A percentile compares a stretch with the other conserved stretches of the same genome.
These are phyloP conservation scores for Dioszegia aurantiaca DNA, from an alignment of 768 basidiomycete genomes.

Conservation along the genomic window DNA sequence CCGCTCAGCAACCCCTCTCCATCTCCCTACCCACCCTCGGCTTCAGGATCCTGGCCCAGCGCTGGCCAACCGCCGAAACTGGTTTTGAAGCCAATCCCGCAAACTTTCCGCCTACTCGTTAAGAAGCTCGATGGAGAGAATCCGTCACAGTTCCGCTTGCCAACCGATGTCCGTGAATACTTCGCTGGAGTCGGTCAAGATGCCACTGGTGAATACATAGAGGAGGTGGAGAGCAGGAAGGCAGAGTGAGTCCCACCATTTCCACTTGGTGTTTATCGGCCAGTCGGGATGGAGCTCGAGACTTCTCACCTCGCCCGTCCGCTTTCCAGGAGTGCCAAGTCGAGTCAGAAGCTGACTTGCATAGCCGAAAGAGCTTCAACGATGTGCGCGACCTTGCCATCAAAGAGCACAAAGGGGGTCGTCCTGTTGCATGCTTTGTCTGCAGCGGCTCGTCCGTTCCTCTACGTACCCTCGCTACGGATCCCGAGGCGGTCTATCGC, in stretches of 20 bases:
- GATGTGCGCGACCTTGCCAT: slow-evolving; percentile 89
- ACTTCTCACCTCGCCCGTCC: too few species aligned
- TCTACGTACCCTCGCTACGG: slow-evolving; percentile 56
- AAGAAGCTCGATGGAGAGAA: slow-evolving; percentile 66
- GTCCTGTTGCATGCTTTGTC: slow-evolving; percentile 81
- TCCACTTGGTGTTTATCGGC: slow-evolving; percentile 13
- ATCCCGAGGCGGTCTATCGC: slow-evolving; percentile 43
- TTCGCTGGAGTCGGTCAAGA: slow-evolving; percentile 84
- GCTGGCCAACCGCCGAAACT: slow-evolving; percentile 48
- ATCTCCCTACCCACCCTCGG: too few species aligned
- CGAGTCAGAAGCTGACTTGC: not conserved
- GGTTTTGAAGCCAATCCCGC: slow-evolving; percentile 35
- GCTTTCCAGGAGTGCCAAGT: too few species aligned
- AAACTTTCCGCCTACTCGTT: slow-evolving; percentile 60
- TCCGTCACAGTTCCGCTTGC: slow-evolving; percentile 80
- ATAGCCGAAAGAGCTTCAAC: slow-evolving; percentile 76
- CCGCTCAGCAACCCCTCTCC: slow-evolving; percentile 65
- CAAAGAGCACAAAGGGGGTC: slow-evolving; percentile 72
- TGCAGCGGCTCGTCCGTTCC: slow-evolving; percentile 72
- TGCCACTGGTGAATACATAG: slow-evolving; percentile 76
- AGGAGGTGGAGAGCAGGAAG: slow-evolving; percentile 72
- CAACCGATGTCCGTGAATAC: slow-evolving; percentile 73
- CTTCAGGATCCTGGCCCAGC: slow-evolving; percentile 39
- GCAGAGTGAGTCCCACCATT: slow-evolving; percentile 65
- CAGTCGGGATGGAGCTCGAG: too few species aligned